Conservation (phyloP, 257 asterid species). For the Fraxinus quadrangulata region DNA sequence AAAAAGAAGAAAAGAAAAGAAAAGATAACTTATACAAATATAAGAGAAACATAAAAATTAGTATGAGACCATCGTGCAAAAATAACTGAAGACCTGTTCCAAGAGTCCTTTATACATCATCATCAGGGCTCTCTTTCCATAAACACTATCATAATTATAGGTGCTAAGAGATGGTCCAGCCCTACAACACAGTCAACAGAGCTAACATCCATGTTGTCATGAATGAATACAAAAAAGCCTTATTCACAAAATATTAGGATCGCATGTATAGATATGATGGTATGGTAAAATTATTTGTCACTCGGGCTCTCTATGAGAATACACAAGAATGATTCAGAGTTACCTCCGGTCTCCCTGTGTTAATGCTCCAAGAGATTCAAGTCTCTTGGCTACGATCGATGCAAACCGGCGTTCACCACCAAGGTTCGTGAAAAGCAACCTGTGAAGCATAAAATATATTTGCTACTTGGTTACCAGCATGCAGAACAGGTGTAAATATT, state of each 20-base stretch:
- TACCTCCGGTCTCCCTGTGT: slow-evolving; percentile 99
- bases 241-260: not conserved
- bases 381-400: slow-evolving; percentile 94
- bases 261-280: slow-evolving; percentile 17
- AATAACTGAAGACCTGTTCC: slow-evolving; percentile 65
- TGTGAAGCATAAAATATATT: slow-evolving; percentile 29
- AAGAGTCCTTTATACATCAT: slow-evolving; percentile 76
- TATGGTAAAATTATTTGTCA: slow-evolving; percentile 5
- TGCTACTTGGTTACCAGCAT: slow-evolving; percentile 18
- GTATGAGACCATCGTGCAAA: slow-evolving; percentile 22
- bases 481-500: not conserved
- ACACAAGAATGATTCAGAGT: slow-evolving; percentile 15
- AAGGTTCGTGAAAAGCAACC: slow-evolving; percentile 93
- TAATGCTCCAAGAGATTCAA: slow-evolving; percentile 96
- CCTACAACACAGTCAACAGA: slow-evolving; percentile 53
- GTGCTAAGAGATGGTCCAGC: slow-evolving; percentile 97
- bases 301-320: slow-evolving; percentile 6
- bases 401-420: slow-evolving; percentile 99
- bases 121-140: slow-evolving; percentile 84
- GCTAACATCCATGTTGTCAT: not conserved
- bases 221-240: slow-evolving; percentile 1
- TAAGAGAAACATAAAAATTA: slow-evolving; percentile 8
- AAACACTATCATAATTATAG: slow-evolving; percentile 90
- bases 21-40: not conserved
- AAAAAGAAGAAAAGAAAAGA: not conserved